Evolutionary conservation across 345 rosid species (phyloP).

Genomic region (Orychophragmus violaceus): DNA sequence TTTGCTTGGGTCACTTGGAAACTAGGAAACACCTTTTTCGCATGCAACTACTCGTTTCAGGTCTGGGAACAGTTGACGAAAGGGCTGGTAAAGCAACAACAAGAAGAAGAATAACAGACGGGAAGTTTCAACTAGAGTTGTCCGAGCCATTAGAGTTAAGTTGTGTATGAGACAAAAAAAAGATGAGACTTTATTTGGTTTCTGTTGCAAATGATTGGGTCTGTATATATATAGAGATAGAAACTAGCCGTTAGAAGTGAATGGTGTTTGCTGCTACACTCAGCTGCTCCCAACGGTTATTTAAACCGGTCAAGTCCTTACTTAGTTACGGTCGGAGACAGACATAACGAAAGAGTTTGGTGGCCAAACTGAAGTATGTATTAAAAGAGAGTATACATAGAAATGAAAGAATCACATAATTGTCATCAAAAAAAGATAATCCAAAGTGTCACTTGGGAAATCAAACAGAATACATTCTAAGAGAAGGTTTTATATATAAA

Average conservation of each 20-base stretch:
- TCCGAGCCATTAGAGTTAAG: neutral
- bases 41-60: too few species aligned
- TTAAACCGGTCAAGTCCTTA: conserved; percentile 6
- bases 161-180: neutral
- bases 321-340: too few species aligned
- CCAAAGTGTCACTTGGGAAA: conserved; percentile 1
- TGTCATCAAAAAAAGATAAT: too few species aligned
- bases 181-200: neutral
- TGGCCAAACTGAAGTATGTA: too few species aligned
- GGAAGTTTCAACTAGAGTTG: neutral
- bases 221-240: conserved; percentile 6
- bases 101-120: neutral
- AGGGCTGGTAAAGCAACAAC: too few species aligned
- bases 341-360: too few species aligned
- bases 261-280: neutral
- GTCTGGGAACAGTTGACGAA: too few species aligned
- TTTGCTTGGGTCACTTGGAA: too few species aligned
- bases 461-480: conserved; percentile 17
- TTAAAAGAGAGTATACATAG: too few species aligned
- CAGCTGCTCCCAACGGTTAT: conserved; percentile 15
- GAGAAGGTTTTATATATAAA: too few species aligned
- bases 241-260: conserved; percentile 41
- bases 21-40: too few species aligned
- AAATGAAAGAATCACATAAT: too few species aligned
- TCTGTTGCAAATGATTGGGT: neutral